These are phyloP conservation scores for Inga oerstediana DNA, from an alignment of 306 rosid genomes.

Conservation along the genomic window DNA sequence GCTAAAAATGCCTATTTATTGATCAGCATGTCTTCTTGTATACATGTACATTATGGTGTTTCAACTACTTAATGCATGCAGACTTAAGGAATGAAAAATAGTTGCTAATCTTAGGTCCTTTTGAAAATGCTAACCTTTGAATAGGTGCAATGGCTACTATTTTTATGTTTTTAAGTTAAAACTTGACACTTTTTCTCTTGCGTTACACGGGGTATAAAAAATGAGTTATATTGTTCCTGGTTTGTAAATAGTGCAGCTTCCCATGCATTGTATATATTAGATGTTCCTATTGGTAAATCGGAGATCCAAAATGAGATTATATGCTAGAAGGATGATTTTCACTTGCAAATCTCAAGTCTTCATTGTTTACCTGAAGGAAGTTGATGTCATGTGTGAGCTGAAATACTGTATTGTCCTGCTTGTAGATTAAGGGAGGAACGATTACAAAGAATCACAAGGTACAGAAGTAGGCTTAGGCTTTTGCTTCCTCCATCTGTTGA, in stretches of 20 bases:
- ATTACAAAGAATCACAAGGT: slow-evolving; percentile 67
- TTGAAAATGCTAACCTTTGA: not conserved
- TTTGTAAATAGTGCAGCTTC: not conserved
- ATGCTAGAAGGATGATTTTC: not conserved
- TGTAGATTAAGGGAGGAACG: slow-evolving; percentile 80
- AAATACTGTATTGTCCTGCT: slow-evolving; percentile 15
- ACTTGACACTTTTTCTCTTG: not conserved
- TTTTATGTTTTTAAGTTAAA: not conserved
- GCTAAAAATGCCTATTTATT: not conserved
- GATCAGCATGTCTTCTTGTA: not conserved
- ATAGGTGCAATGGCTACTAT: slow-evolving; percentile 4
- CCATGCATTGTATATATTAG: not conserved
- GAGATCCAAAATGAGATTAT: slow-evolving; percentile 16
- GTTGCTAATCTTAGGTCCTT: not conserved
- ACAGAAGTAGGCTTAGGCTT: slow-evolving; percentile 82
- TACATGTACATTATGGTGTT: not conserved
- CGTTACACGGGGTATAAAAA: not conserved
- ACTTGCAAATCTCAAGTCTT: not conserved
- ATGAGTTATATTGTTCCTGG: not conserved
- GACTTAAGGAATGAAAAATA: not conserved
- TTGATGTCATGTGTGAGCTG: slow-evolving; percentile 14
- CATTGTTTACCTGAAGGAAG: not conserved
- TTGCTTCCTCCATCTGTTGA: slow-evolving; percentile 79
- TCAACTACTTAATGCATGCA: not conserved
- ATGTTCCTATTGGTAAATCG: not conserved